A percentile compares a stretch with the other conserved stretches of the same genome.
These are phyloP conservation scores for Mycena polygramma DNA, from an alignment of 768 basidiomycete genomes.

Conservation along the genomic window DNA sequence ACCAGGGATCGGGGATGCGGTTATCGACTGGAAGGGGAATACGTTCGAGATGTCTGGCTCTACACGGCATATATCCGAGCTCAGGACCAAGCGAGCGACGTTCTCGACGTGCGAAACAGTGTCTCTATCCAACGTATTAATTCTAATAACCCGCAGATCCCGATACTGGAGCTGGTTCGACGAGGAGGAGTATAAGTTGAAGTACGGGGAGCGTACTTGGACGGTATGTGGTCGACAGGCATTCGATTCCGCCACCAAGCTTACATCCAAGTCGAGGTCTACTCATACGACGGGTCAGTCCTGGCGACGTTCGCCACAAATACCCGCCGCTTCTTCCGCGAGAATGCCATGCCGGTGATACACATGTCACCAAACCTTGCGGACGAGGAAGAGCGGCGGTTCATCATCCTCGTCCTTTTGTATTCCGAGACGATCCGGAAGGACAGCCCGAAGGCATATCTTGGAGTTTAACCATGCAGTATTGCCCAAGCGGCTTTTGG, in stretches of 20 bases:
- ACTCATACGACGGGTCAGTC: slow-evolving; percentile 19
- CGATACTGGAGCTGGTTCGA: slow-evolving; percentile 35
- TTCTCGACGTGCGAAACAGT: slow-evolving; percentile 28
- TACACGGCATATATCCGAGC: background rate
- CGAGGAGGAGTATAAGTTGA: slow-evolving; percentile 31
- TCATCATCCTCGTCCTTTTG: slow-evolving; percentile 31
- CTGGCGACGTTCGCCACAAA: slow-evolving; percentile 30
- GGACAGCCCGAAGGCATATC: slow-evolving; percentile 16
- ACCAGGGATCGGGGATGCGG: background rate
- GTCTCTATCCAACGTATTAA: background rate
- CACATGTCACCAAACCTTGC: slow-evolving; percentile 9
- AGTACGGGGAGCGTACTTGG: slow-evolving; percentile 30
- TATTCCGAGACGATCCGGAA: slow-evolving; percentile 34
- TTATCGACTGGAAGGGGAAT: slow-evolving; percentile 26
- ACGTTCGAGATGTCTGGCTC: slow-evolving; percentile 26
- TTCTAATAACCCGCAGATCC: background rate
- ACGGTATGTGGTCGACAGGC: slow-evolving; percentile 5
- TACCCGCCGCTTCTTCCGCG: slow-evolving; percentile 15
- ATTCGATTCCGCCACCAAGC: no score
- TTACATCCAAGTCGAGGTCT: slow-evolving; percentile 13
- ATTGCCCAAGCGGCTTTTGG: no score
- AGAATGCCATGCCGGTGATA: slow-evolving; percentile 18
- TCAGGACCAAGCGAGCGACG: slow-evolving; percentile 15
- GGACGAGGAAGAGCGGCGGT: slow-evolving; percentile 29
- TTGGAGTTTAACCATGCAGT: no score